Base-by-base conservation (phyloP, 163 green algal species). In the Coccomyxa subellipsoidea region DNA sequence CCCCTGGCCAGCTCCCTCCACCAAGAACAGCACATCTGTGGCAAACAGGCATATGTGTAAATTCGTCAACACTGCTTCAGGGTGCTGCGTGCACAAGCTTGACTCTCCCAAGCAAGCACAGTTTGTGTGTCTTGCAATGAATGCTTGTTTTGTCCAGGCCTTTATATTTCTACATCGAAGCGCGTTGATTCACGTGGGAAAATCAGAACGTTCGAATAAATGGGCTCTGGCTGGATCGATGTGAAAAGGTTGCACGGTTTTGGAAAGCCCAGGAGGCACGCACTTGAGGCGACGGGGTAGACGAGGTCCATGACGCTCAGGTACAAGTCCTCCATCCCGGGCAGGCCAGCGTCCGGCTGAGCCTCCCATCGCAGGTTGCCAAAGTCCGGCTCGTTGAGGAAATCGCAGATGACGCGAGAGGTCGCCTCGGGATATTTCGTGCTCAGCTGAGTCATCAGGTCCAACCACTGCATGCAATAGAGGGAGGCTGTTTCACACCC, bases 351-450 rank as follows among this genome's bases (percentile, higher is more conserved):
- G 32, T 77, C 70, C 18, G 70, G 32, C 70, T 77, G 70, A 27
- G 82, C 40, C 59, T 78, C 38, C 75, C 80, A 87, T n/a, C 59
- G 29, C 81, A 88, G 70, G 6, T 37, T 34, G 0, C 70, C 66
- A n/a, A 38, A 75, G 73, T 90, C 86, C 36, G 86, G 86, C 81
- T 90, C 85, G 35, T 89, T 89, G 31, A 89, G 38, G 38, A 86
- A 66, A 59, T 89, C 85, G 72, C 73, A n/a, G 18, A 84, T 38
- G 10, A 72, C 36, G 12, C 75, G 81, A 10, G 72, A 12, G 7
- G 81, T 36, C 25, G 81, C 72, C 0, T 77, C 38, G 4, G 81
- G 81, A 54, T 82, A 82, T 54, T 82, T 25, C 32, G 25, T 23
- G 18, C 27, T 77, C 39, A 80, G 40, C 34, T 73, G 80, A 7